Evolutionary conservation across 108 stramenopile genomes (phyloP), one percentile per base, ranked within the genome.

Genomic region (Schizochytrium sp.): DNA sequence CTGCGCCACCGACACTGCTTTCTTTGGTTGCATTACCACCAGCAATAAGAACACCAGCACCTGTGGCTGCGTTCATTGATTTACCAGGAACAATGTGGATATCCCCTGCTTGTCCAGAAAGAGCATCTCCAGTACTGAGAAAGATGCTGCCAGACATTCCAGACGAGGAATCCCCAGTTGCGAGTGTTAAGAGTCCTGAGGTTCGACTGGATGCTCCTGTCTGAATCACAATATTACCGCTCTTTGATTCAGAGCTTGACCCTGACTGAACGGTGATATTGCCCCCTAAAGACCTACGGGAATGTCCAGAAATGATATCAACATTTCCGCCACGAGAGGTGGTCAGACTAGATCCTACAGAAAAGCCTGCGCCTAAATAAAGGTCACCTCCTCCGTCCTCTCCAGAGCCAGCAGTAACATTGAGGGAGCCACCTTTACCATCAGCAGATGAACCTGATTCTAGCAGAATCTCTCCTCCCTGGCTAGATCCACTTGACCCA

Each of bases 31-130:
- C 8, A 3, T 28, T 10, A 40, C 56, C 56, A 46, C 87, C 87
- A 40, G 87, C 87, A 4, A 87, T 4, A 57, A 57, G 10, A 4
- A 87, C 58, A 44, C 45, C 87, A 4, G 56, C 87, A 10, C 55
- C 55, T 1, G 57, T 1, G 28, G 56, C 87, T n/a, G 12, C 72
- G 42, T 7, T 15, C 28, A 5, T 8, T n/a, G 41, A 72, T 12
- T 28, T 8, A 41, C 41, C 40, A 72, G 72, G 38, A n/a, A 72
- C 72, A 8, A 72, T 72, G 38, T 42, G 38, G 38, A 72, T 72
- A 72, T 42, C 57, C 17, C 57, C 57, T 10, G 57, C 57, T 17
- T 17, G 57, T 10, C 57, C 57, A 10, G 10, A 10, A 17, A 7
- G 7, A 12, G 72, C 72, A 41, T n/a, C 72, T n/a, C 72, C 72